Percentiles rank a stretch among this genome's conserved stretches.
These are phyloP conservation scores for Penicilliopsis zonata DNA, from an alignment of 495 filamentous ascomycete genomes.

Conservation along the genomic window DNA sequence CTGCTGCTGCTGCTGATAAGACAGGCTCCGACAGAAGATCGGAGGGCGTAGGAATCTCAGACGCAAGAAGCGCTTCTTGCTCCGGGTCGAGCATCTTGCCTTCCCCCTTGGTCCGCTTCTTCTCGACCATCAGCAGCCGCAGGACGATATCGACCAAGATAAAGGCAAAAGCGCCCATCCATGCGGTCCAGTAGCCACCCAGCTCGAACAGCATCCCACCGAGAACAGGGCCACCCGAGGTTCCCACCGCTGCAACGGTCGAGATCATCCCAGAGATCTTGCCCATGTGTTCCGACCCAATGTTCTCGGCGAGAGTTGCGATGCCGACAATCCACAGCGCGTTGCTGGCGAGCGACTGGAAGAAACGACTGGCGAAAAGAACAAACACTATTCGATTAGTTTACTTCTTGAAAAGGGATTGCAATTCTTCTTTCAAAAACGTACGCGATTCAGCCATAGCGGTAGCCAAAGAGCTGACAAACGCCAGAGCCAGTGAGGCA, in stretches of 20 bases:
- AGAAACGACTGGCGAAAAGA: slow-evolving; percentile 15
- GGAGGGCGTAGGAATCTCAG: no score
- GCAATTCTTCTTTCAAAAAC: slow-evolving; percentile 1
- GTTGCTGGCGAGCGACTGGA: slow-evolving; percentile 17
- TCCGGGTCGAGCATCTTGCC: not conserved
- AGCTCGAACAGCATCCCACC: slow-evolving; percentile 12
- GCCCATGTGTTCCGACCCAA: slow-evolving; percentile 16
- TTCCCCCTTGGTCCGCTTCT: not conserved
- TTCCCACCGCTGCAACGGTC: slow-evolving; percentile 8
- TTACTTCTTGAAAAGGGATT: no score
- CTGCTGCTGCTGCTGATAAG: no score
- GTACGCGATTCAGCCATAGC: slow-evolving; percentile 8
- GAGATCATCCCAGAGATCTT: slow-evolving; percentile 13
- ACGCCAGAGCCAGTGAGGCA: slow-evolving; percentile 4
- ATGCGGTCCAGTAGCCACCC: slow-evolving; percentile 20
- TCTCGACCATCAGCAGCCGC: slow-evolving; percentile 21
- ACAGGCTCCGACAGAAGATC: no score
- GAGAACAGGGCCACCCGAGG: slow-evolving; percentile 12
- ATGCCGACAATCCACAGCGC: slow-evolving; percentile 18
- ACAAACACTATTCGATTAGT: slow-evolving; percentile 7
- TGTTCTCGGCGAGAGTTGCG: slow-evolving; percentile 15
- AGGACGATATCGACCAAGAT: slow-evolving; percentile 17
- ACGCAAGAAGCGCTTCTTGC: no score
- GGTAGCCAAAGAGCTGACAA: slow-evolving; percentile 9
- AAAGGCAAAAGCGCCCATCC: slow-evolving; percentile 10